Evolutionary conservation across 768 basidiomycete genomes (phyloP).

Genomic region (Tulasnella sp.): DNA sequence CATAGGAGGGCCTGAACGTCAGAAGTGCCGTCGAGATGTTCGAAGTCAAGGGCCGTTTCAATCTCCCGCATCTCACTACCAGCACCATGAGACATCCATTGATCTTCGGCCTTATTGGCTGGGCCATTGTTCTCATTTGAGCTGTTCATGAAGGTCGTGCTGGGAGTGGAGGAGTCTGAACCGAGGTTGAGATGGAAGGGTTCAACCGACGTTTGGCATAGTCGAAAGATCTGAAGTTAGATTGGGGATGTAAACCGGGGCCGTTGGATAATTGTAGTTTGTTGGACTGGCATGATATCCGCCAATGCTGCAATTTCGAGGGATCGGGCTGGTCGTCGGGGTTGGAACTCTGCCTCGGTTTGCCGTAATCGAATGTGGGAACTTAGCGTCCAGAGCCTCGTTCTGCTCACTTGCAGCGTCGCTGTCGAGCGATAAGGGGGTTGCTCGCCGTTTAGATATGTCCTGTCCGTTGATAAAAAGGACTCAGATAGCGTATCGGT

Average conservation of each 20-base stretch:
- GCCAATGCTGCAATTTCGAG: background rate
- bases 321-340: background rate
- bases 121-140: background rate
- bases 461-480: no score
- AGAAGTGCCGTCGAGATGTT: background rate
- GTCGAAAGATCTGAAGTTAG: background rate
- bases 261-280: background rate
- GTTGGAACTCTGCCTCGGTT: no score
- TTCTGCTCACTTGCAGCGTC: no score
- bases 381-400: no score
- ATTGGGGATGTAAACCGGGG: background rate
- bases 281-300: background rate
- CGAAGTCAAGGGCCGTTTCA: background rate
- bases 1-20: background rate
- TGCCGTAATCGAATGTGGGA: no score
- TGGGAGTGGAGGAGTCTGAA: background rate
- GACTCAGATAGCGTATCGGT: no score
- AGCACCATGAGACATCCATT: background rate
- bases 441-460: no score
- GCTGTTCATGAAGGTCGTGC: background rate
- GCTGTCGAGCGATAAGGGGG: no score
- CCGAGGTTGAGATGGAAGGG: background rate
- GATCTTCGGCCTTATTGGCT: background rate
- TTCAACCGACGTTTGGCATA: no score
- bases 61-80: background rate